A percentile compares a stretch with the other conserved stretches of the same genome.
phyloP scores from a whole-genome alignment of 306 rosid species.

The Begonia masoniana region DNA sequence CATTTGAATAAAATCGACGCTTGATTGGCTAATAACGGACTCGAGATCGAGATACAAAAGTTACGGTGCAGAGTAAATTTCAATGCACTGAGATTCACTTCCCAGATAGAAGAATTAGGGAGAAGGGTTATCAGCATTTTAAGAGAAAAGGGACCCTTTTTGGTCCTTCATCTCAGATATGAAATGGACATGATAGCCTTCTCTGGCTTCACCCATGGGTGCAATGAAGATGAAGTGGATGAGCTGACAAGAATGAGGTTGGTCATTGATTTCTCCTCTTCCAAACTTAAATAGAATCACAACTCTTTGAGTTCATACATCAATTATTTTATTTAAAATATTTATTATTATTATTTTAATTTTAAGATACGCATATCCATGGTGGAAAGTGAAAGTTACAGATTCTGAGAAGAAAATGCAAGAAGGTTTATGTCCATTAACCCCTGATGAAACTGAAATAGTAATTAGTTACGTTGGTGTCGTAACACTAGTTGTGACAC shows the following conservation, averaged over 20 bases:
- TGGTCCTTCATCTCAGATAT: slow-evolving; percentile 93
- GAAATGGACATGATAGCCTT: slow-evolving; percentile 98
- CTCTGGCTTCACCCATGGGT: slow-evolving; percentile 88
- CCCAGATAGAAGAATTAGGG: slow-evolving; percentile 67
- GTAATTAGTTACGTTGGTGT: too few species aligned
- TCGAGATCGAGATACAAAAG: slow-evolving; percentile 61
- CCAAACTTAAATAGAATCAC: too few species aligned
- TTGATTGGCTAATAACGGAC: slow-evolving; percentile 65
- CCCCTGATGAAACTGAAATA: slow-evolving; percentile 94
- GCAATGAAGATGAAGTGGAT: slow-evolving; percentile 44
- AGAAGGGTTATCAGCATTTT: slow-evolving; percentile 54
- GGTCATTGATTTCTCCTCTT: not conserved
- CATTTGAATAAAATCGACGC: slow-evolving; percentile 69
- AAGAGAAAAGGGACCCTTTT: slow-evolving; percentile 75
- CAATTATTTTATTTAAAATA: not conserved
- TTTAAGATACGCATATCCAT: slow-evolving; percentile 57
- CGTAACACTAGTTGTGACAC: too few species aligned
- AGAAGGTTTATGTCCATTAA: slow-evolving; percentile 82
- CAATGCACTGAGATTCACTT: slow-evolving; percentile 62
- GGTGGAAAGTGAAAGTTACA: slow-evolving; percentile 92
- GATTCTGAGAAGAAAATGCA: slow-evolving; percentile 61
- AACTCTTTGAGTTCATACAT: not conserved
- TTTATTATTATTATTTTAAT: not conserved
- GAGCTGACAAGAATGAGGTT: slow-evolving; percentile 85
- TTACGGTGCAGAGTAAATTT: slow-evolving; percentile 73